These are phyloP conservation scores for Penicillium sp. DNA, from an alignment of 2,329 filamentous ascomycete species.

Conservation along the genomic window DNA sequence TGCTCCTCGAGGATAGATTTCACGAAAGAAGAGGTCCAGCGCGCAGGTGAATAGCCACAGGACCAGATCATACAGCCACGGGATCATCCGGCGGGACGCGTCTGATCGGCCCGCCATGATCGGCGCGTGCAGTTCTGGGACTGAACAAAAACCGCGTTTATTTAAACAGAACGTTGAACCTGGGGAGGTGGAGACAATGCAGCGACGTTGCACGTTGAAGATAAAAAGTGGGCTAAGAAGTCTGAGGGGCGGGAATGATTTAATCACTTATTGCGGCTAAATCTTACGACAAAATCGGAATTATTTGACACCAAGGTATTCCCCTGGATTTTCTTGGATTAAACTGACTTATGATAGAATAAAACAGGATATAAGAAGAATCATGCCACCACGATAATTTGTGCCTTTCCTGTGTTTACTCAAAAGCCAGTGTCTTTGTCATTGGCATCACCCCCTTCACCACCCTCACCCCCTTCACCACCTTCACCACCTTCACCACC, in stretches of 20 bases:
- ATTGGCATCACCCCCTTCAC: not conserved
- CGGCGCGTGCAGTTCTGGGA: conserved; percentile 10
- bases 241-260: not conserved
- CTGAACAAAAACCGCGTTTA: not conserved
- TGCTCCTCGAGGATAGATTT: conserved; percentile 86
- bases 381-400: conserved; percentile 3
- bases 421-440: not conserved
- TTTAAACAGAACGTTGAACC: not conserved
- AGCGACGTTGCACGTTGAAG: not conserved
- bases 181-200: not conserved
- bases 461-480: not conserved
- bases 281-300: not conserved
- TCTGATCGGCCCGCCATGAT: conserved; percentile 21
- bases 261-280: not conserved
- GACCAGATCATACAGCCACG: conserved; percentile 50
- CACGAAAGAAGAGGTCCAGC: conserved; percentile 92
- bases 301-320: not conserved
- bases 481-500: not conserved
- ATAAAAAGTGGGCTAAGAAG: not conserved
- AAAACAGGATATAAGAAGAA: conserved; percentile 4
- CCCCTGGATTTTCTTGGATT: conserved; percentile 5
- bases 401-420: not conserved
- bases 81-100: conserved; percentile 31
- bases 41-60: conserved; percentile 59
- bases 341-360: conserved; percentile 14